Percentiles rank a stretch among this genome's conserved stretches.
phyloP scores from a whole-genome alignment of 352 stramenopile genomes.

The Globisporangium heterothallicum region DNA sequence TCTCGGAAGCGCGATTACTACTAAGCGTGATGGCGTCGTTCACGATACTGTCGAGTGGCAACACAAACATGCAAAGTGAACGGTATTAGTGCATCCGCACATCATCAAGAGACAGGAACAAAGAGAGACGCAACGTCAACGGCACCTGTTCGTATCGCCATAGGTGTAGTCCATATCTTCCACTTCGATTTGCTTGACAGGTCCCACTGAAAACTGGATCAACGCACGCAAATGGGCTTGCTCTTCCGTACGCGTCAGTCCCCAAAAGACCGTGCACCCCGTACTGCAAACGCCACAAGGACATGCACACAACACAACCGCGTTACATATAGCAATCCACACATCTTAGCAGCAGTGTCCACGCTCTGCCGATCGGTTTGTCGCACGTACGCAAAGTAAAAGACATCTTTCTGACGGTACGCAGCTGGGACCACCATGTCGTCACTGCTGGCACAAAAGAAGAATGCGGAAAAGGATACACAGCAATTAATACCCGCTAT shows the following conservation, averaged over 20 bases:
- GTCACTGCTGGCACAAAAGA: constrained; percentile 8
- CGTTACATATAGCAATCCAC: constrained; percentile 2
- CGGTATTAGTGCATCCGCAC: neutral
- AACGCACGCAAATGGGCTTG: constrained; percentile 66
- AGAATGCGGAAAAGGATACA: neutral
- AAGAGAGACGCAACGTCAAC: neutral
- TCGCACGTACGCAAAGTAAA: constrained; percentile 72
- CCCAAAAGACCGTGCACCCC: constrained; percentile 89
- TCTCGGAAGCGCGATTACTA: constrained; percentile 80
- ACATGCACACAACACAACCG: neutral
- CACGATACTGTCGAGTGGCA: constrained; percentile 45
- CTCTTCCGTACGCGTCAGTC: constrained; percentile 75
- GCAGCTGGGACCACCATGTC: constrained; percentile 33
- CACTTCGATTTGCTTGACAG: constrained; percentile 79
- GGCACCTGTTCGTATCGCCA: constrained; percentile 51
- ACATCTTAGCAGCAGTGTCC: too few species aligned
- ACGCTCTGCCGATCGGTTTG: too few species aligned
- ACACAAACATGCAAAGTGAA: neutral
- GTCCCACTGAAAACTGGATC: constrained; percentile 50
- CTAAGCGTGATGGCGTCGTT: constrained; percentile 86
- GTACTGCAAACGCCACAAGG: constrained; percentile 29
- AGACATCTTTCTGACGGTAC: constrained; percentile 78
- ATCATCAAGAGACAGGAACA: neutral
- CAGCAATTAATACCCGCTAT: neutral
- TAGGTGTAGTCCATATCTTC: constrained; percentile 90